Evolutionary conservation across 768 basidiomycete species (phyloP).

Genomic region (Ramaria sp.): DNA sequence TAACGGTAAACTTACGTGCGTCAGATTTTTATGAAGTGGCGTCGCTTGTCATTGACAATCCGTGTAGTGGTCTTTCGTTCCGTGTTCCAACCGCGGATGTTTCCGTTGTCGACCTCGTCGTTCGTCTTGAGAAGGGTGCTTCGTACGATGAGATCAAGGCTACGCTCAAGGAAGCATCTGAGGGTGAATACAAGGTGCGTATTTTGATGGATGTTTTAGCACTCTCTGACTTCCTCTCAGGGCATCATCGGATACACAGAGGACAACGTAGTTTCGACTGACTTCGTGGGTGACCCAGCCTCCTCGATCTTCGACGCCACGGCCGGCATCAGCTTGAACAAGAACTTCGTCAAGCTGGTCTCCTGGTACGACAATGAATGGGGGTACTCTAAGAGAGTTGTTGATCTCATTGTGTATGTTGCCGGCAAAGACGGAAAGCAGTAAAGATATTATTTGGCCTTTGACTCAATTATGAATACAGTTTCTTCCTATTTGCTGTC

Average conservation of each 20-base stretch:
- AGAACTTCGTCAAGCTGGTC: conserved; percentile 92
- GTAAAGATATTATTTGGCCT: background rate
- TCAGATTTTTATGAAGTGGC: conserved; percentile 4
- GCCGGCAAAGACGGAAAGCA: conserved; percentile 54
- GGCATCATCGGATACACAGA: conserved; percentile 88
- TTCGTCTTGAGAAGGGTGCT: conserved; percentile 77
- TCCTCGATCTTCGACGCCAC: conserved; percentile 91
- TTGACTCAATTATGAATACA: background rate
- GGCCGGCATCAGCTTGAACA: conserved; percentile 88
- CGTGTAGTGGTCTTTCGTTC: conserved; percentile 78
- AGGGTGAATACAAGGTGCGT: conserved; percentile 37
- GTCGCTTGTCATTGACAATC: background rate
- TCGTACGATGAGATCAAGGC: conserved; percentile 88
- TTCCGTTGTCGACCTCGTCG: conserved; percentile 96
- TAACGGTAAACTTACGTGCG: conserved; percentile 96
- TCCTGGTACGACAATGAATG: conserved; percentile 94
- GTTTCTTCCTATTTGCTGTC: too few relatives aligned
- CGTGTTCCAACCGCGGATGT: conserved; percentile 95
- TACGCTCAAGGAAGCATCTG: conserved; percentile 69
- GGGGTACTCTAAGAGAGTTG: conserved; percentile 89
- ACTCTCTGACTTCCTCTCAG: conserved; percentile 20
- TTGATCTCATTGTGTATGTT: conserved; percentile 76
- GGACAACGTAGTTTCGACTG: conserved; percentile 86
- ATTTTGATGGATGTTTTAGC: background rate
- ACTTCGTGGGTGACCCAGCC: conserved; percentile 69